phyloP scores from a whole-genome alignment of 129 eudicot species.

The Ambrosia artemisiifolia region DNA sequence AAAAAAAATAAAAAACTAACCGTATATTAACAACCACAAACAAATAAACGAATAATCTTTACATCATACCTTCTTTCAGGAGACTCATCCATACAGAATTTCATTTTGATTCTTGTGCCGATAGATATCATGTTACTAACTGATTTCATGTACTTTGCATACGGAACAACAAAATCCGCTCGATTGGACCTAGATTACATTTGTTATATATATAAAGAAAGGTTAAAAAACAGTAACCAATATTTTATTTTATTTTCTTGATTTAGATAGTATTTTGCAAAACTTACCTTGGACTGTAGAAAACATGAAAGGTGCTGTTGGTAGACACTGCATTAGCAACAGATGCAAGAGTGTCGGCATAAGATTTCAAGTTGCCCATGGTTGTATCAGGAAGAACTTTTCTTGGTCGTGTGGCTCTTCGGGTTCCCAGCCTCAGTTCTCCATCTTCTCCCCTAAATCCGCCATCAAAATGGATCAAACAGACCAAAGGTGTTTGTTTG shows the following conservation, averaged over 20 bases:
- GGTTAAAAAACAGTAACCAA: background rate
- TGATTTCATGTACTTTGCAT: constrained; percentile 56
- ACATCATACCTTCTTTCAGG: constrained; percentile 80
- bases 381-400: constrained; percentile 70
- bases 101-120: constrained; percentile 84
- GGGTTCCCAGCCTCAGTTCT: constrained; percentile 71
- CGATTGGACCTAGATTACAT: constrained; percentile 65
- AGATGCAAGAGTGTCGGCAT: constrained; percentile 50
- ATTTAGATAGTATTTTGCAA: background rate
- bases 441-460: constrained; percentile 78
- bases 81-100: constrained; percentile 77
- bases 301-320: constrained; percentile 60
- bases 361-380: constrained; percentile 54
- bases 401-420: constrained; percentile 84
- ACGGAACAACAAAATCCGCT: constrained; percentile 78
- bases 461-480: background rate
- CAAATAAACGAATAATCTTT: background rate
- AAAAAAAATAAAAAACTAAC: background rate
- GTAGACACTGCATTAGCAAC: constrained; percentile 65
- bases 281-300: constrained; percentile 74
- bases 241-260: background rate
- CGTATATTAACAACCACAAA: background rate
- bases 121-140: constrained; percentile 43
- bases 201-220: background rate
- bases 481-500: background rate